Conservation (phyloP, 1,284 basidiomycete species). For the Austroboletus rostrupii region DNA sequence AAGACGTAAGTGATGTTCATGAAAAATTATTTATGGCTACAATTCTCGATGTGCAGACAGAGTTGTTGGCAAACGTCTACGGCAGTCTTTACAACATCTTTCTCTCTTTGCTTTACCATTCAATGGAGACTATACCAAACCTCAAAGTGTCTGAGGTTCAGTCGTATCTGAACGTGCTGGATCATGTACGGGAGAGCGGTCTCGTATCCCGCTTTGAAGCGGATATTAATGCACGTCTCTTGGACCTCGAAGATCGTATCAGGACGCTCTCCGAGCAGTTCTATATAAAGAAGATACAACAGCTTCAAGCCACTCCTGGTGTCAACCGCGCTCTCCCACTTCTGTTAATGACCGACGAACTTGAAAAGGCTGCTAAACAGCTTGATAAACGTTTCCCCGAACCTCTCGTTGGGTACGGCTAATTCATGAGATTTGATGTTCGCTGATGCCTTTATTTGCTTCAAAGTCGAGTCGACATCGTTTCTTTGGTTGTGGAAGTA, state of each 20-base stretch:
- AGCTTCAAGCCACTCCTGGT: constrained; percentile 62
- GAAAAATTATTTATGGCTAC: constrained; percentile 6
- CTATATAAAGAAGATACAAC: constrained; percentile 69
- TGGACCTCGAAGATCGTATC: constrained; percentile 71
- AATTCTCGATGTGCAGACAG: constrained; percentile 40
- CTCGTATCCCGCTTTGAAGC: constrained; percentile 65
- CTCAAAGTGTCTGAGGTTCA: constrained; percentile 67
- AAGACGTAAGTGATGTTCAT: constrained; percentile 61
- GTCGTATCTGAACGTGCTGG: constrained; percentile 62
- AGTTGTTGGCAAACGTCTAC: constrained; percentile 63
- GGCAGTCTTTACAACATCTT: constrained; percentile 83
- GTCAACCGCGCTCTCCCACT: constrained; percentile 78
- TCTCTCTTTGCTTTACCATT: constrained; percentile 80
- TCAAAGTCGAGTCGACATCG: constrained; percentile 70
- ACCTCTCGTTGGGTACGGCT: constrained; percentile 69
- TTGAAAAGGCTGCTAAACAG: constrained; percentile 82
- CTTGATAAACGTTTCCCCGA: constrained; percentile 84
- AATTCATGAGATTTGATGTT: neutral
- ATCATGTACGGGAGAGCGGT: constrained; percentile 68
- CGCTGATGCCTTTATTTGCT: constrained; percentile 10
- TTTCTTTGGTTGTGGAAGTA: constrained; percentile 73
- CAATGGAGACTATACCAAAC: constrained; percentile 71
- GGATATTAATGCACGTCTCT: constrained; percentile 58
- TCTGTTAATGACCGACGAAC: constrained; percentile 80
- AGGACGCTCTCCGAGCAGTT: constrained; percentile 64